A percentile compares a stretch with the other conserved stretches of the same genome.
Conservation (phyloP, 2,329 filamentous ascomycete genomes). For the Penicillium sp. region DNA sequence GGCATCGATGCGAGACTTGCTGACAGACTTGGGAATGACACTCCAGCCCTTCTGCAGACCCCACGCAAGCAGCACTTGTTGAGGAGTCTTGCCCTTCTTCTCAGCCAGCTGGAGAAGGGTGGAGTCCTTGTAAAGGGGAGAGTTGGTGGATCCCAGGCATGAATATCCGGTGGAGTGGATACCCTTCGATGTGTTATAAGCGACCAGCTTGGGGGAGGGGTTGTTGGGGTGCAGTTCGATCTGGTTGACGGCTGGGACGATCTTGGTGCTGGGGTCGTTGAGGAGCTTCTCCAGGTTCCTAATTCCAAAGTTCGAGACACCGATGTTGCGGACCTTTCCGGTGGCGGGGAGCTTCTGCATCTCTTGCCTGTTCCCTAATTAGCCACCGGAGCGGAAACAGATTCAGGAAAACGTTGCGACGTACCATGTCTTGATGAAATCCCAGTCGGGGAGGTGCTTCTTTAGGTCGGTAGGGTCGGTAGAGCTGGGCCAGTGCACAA, state of each 20-base stretch:
- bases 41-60: slow-evolving; percentile 79
- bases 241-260: slow-evolving; percentile 59
- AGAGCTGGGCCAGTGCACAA: slow-evolving; percentile 70
- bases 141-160: slow-evolving; percentile 60
- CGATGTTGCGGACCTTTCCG: slow-evolving; percentile 76
- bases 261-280: slow-evolving; percentile 62
- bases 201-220: slow-evolving; percentile 65
- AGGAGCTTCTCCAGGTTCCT: slow-evolving; percentile 79
- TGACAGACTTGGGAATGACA: slow-evolving; percentile 86
- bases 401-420: slow-evolving; percentile 59
- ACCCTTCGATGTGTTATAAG: slow-evolving; percentile 57
- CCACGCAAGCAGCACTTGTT: slow-evolving; percentile 68
- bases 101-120: slow-evolving; percentile 58
- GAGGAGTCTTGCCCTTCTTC: slow-evolving; percentile 60
- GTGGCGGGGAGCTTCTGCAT: slow-evolving; percentile 52
- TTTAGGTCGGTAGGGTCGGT: slow-evolving; percentile 55
- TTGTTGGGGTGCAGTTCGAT: slow-evolving; percentile 67
- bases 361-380: slow-evolving; percentile 64
- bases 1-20: slow-evolving; percentile 70
- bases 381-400: slow-evolving; percentile 65
- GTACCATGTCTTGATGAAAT: slow-evolving; percentile 77
- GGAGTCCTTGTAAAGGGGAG: slow-evolving; percentile 59
- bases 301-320: slow-evolving; percentile 85
- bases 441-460: slow-evolving; percentile 77
- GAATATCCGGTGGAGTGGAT: slow-evolving; percentile 63